Base-by-base conservation (phyloP, 345 rosid species). In the Euphorbia peplus region DNA sequence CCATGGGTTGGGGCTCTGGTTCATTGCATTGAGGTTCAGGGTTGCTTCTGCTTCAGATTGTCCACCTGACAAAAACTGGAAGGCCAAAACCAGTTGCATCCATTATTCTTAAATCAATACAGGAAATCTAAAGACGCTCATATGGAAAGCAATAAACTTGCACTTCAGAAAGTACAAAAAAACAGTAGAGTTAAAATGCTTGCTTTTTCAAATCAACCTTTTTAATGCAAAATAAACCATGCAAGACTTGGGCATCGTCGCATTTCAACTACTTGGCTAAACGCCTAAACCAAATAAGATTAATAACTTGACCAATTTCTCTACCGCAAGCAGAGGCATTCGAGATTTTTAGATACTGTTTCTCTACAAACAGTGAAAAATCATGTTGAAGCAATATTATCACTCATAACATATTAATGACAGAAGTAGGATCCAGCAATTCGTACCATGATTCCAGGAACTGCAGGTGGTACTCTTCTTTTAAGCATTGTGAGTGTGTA, bases 1-100 rank as follows among this genome's bases (percentile, higher is more conserved):
- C 99, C 99, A 95, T 3, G 99, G 99, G 84, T 91, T 95, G 71
- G 96, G 95, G 79, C 83, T 84, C 70, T 91, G 97, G 90, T 95
- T 95, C 97, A 95, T 95, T 8, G 97, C 96, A 6, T 91, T 86
- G 64, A 95, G 81, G 87, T 95, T 95, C 73, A 88, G 83, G 16
- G 99, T 95, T 30, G 97, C 99, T 83, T 91, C 90, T 46, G 83
- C 85, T 80, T 95, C 99, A 0, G 97, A 95, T 68, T 95, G 98
- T 77, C 98, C 98, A 73, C 98, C 97, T 1, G 98, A 93, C 74
- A 93, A 79, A 83, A 93, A 93, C 99, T 90, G 90, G 19, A 18
- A 71, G 73, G 54, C 19, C 41, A 15, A 70, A 52, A 70, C 30
- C 19, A 16, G 47, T 48, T 8, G 14, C 9, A 21, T 42, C 11